Evolutionary conservation across 805 yeast genomes (phyloP), one percentile per base, ranked within the genome.

Genomic region (Blastobotrys mokoenaii): DNA sequence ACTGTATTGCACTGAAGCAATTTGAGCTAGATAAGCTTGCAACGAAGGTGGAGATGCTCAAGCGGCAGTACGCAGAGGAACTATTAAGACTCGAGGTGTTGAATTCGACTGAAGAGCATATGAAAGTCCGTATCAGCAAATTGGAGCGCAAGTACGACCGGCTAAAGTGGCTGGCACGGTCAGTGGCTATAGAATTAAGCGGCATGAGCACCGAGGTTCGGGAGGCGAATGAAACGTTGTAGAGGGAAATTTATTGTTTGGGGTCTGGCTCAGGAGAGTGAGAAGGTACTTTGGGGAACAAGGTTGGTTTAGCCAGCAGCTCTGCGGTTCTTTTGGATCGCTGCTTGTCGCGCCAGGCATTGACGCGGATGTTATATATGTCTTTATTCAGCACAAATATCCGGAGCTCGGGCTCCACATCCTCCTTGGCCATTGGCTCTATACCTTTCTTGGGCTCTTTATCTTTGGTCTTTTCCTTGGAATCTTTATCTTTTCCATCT

Each of bases 301-400:
- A 48, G 14, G 54, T 52, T 7, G 62, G 62, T 11, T 59, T 56
- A 14, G 52, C 44, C 14, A 67, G 56, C 48, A 64, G 34, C 37
- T 62, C 55, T 22, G 49, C 50, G 12, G 65, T 57, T 44, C 54
- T 51, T 40, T 56, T 54, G 11, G 66, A 57, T 14, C 58, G 57
- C 25, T 56, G 61, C 2, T 49, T 54, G 16, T 58, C 54, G 16
- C 58, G 43, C 44, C 55, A 56, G 29, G 57, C 47, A 16, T 48
- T 64, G 14, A 71, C 45, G 30, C 82, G 57, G 40, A 67, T 59
- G 41, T 57, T 62, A 54, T 66, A 72, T 6, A 77, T 67, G 46
- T 65, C 69, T 37, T 59, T 60, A 54, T 73, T 58, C 43, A 77
- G 63, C 6, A 50, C 57, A 54, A 56, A 74, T 16, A 59, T 52